Base-by-base conservation (phyloP, 176 grass and related monocot genomes). In the Calamus simplicifolius region DNA sequence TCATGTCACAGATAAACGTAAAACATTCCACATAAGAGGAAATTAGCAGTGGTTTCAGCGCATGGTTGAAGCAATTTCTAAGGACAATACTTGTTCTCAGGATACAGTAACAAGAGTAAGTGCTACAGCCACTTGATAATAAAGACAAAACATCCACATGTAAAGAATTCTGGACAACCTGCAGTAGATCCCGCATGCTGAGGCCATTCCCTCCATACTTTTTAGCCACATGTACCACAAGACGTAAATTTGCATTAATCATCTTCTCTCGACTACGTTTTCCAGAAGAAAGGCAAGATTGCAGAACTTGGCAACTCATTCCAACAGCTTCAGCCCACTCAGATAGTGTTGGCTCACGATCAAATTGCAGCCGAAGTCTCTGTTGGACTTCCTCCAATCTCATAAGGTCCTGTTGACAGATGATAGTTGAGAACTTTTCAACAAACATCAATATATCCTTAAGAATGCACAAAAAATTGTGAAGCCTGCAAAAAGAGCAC, bases 321-420 rank as follows among this genome's bases (percentile, higher is more conserved):
- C 87, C 87, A 19, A 90, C 87, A 19, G 78, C 74, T 25, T 79
- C 48, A 76, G 87, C 87, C 82, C 82, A 90, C 75, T 90, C 87
- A 1, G 43, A 51, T n/a, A 82, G 30, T 15, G 87, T 85, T 30
- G 82, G 87, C 31, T 90, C 78, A 73, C 60, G 79, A 14, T 69
- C 68, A 53, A 73, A 85, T 49, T 85, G 75, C 57, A n/a, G 60
- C 59, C 67, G 16, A 61, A 90, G 52, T 59, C 73, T 82, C 2
- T 70, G 59, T 35, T 90, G 76, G 56, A 77, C 59, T 76, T 76
- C 82, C 79, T 90, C 87, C 27, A 90, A 56, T 58, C 64, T 79
- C 78, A 85, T 82, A 68, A 90, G 75, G 52, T 76, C 30, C 87
- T 90, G 72, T 26, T 12, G 8, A 5, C 21, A 49, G 13, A 21